Base-by-base conservation (phyloP, 345 rosid genomes). In the Lepidium sativum region DNA sequence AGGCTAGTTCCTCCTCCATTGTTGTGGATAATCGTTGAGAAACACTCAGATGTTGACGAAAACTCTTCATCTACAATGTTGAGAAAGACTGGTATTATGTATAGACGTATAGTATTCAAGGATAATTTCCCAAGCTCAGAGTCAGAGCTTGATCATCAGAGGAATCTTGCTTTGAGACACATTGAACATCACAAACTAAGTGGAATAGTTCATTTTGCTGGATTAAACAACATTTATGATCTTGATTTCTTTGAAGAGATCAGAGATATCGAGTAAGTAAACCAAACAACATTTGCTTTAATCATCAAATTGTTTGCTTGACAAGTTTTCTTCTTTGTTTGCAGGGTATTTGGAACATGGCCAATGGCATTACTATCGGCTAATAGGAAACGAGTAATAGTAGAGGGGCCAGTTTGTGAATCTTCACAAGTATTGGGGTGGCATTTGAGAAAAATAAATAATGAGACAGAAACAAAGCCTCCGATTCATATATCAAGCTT, bases 311-410 rank as follows among this genome's bases (percentile, higher is more conserved):
- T 16, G 20, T 17, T 27, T 48, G 21, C 21, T 20, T 20, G 21
- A 21, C 2, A 21, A 21, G n/a, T n/a, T n/a, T n/a, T n/a, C 5
- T 32, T 39, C 4, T 1, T 59, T 27, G 31, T 47, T 48, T 34
- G 67, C 60, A 92, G 99, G 79, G 90, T 81, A 55, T 84, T 90
- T 2, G 99, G 99, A 16, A 81, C 95, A 12, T 94, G 99, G 97
- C 87, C 96, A 8, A 72, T 83, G 87, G 97, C 97, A 34, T 64
- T 88, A 6, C 55, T 87, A 20, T 71, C 88, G 8, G 81, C 87
- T 6, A 80, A 90, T 77, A 77, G 74, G 79, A 78, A 78, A 60
- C 80, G 77, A 59, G 97, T 83, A 47, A 67, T 42, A 59, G 86
- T 86, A 6, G 96, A 92, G 72, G 97, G 98, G 38, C 92, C 97